Base-by-base conservation (phyloP, 2,329 filamentous ascomycete species). In the Aspergillus latus region DNA sequence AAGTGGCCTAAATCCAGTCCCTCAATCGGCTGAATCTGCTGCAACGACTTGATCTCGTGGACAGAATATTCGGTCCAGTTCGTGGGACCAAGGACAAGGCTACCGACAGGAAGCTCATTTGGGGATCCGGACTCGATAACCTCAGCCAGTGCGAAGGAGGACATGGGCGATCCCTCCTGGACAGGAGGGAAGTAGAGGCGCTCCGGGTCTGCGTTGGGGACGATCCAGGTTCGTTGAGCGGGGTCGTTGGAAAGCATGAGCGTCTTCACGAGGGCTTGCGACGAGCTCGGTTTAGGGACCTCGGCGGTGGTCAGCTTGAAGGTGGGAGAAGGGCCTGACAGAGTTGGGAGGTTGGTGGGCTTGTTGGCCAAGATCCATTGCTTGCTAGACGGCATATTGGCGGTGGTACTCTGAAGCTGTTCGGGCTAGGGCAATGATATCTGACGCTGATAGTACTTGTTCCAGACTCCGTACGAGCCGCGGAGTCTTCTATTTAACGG, bases 221-320 rank as follows among this genome's bases (percentile, higher is more conserved):
- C 70, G 58, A 83, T 81, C 78, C 79, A 81, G 44, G 71, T 73
- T 53, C 80, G 75, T 63, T 82, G 79, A 2, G 79, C 80, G 1
- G 81, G 80, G 66, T 83, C 80, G 59, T 82, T 82, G 59, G 78
- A 81, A 49, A 82, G 64, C 64, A 74, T 80, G 15, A 76, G 62
- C 2, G 70, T 66, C 66, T 81, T 78, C 53, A 81, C n/a, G 5
- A 52, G 32, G n/a, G 32, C 50, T 32, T 52, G 50, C 58, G 16
- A 82, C 74, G 57, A 79, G 67, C 66, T 82, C 71, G 54, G 74
- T 66, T 8, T 37, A 2, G 76, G 70, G 8, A 78, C 64, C 1
- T 68, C 59, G 4, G 59, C 65, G 5, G 43, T 57, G 2, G 28
- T 49, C 3, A 58, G 51, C 5, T 49, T 60, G 50, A 62, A 62